phyloP scores from a whole-genome alignment of 2,329 filamentous ascomycete species.

The Karstenula rhodostoma region DNA sequence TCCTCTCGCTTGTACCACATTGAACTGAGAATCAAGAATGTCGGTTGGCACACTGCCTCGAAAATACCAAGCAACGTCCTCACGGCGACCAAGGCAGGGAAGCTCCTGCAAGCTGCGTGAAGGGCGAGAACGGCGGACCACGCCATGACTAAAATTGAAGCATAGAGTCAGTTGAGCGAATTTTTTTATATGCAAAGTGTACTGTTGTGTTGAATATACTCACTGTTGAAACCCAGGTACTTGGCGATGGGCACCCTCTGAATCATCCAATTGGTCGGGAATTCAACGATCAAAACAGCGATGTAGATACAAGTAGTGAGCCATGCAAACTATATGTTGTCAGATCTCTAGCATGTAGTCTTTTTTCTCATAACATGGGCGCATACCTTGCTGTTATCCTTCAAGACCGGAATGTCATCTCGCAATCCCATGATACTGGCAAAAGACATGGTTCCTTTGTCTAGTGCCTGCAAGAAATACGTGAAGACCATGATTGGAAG shows the following conservation, averaged over 20 bases:
- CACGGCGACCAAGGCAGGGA: constrained; percentile 65
- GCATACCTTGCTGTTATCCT: constrained; percentile 38
- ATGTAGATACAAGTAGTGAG: constrained; percentile 79
- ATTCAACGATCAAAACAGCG: constrained; percentile 74
- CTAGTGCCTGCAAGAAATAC: constrained; percentile 74
- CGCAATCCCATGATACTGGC: constrained; percentile 69
- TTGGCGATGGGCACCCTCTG: constrained; percentile 72
- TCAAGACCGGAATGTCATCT: constrained; percentile 45
- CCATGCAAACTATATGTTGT: constrained; percentile 67
- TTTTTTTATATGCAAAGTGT: not conserved
- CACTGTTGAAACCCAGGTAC: constrained; percentile 67
- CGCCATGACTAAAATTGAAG: constrained; percentile 55
- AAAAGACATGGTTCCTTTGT: constrained; percentile 72
- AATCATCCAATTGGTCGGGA: constrained; percentile 73
- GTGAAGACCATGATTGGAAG: constrained; percentile 75
- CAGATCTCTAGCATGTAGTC: not conserved
- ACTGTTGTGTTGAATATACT: not conserved
- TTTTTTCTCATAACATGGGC: no score
- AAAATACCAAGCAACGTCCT: constrained; percentile 75
- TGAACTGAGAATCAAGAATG: constrained; percentile 70
- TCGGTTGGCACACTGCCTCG: constrained; percentile 73
- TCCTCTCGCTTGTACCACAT: constrained; percentile 78
- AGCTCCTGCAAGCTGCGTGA: constrained; percentile 69
- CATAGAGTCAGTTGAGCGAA: not conserved
- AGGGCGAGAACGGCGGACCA: constrained; percentile 70